Percentiles rank a stretch among this genome's conserved stretches.
These are phyloP conservation scores for Rubia yunnanensis DNA, from an alignment of 257 asterid species.

Conservation along the genomic window DNA sequence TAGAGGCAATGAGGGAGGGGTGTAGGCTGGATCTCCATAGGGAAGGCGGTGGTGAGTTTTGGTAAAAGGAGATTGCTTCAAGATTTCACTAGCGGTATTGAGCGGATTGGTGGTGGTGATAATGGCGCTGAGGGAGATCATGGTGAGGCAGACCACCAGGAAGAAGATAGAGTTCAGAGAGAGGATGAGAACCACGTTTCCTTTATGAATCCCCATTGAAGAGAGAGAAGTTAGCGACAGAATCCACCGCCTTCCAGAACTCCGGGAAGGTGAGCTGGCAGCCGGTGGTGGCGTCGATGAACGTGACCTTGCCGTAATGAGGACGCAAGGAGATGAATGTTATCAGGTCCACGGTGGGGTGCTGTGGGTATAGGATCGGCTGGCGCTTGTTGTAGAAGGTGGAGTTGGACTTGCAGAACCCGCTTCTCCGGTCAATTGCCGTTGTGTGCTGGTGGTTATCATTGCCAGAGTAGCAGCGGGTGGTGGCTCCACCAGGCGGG, in stretches of 20 bases:
- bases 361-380: constrained; percentile 46
- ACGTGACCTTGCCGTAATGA: constrained; percentile 56
- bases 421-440: constrained; percentile 41
- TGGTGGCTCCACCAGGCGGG: no score
- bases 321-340: constrained; percentile 84
- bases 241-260: no score
- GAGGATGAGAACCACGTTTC: no score
- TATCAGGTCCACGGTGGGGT: constrained; percentile 43
- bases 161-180: no score
- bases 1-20: constrained; percentile 49
- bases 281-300: constrained; percentile 76
- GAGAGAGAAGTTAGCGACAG: no score
- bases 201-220: no score
- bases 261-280: no score
- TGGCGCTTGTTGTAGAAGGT: constrained; percentile 86
- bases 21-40: constrained; percentile 70
- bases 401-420: constrained; percentile 60
- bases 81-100: constrained; percentile 60
- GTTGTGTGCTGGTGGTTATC: not conserved
- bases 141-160: constrained; percentile 72
- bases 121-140: constrained; percentile 82
- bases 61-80: constrained; percentile 59
- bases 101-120: constrained; percentile 91
- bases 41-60: no score
- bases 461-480: not conserved